Evolutionary conservation across 768 basidiomycete genomes (phyloP).

Genomic region (Paxillus rubicundulus): DNA sequence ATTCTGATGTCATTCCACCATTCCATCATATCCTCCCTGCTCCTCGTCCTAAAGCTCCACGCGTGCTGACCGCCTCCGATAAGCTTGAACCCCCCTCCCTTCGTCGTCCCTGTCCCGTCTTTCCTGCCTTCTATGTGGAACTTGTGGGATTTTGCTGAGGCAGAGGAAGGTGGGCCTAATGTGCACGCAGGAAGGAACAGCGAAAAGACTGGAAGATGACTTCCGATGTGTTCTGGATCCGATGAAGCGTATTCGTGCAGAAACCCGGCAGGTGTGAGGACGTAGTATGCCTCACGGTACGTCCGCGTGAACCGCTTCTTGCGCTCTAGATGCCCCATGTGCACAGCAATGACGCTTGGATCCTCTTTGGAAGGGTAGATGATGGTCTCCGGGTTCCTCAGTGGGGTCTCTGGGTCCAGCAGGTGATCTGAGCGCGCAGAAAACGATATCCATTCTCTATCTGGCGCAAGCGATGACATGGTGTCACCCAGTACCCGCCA

Average conservation of each 20-base stretch:
- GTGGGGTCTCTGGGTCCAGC: conserved; percentile 93
- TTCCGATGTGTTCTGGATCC: conserved; percentile 56
- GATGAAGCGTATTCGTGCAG: conserved; percentile 86
- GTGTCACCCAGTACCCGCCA: conserved; percentile 67
- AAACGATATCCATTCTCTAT: conserved; percentile 95
- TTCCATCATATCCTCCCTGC: conserved; percentile 98
- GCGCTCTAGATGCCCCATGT: conserved; percentile 87
- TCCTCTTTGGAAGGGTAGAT: conserved; percentile 91
- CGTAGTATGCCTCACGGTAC: conserved; percentile 84
- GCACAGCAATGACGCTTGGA: conserved; percentile 78
- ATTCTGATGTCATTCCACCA: conserved; percentile 99
- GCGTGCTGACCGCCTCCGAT: conserved; percentile 51
- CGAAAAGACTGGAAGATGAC: conserved; percentile 68
- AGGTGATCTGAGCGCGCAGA: conserved; percentile 91
- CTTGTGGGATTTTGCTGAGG: conserved; percentile 76
- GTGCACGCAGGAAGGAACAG: conserved; percentile 95
- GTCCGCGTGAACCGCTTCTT: conserved; percentile 92
- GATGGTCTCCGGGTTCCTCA: conserved; percentile 74
- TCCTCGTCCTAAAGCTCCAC: conserved; percentile 88
- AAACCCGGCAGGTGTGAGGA: conserved; percentile 95
- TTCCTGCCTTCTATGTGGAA: conserved; percentile 96
- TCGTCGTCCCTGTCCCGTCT: conserved; percentile 66
- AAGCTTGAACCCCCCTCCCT: conserved; percentile 51
- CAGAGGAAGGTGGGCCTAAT: conserved; percentile 81
- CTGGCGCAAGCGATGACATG: conserved; percentile 79